Base-by-base conservation (phyloP, 257 asterid species). In the Fraxinus pennsylvanica region DNA sequence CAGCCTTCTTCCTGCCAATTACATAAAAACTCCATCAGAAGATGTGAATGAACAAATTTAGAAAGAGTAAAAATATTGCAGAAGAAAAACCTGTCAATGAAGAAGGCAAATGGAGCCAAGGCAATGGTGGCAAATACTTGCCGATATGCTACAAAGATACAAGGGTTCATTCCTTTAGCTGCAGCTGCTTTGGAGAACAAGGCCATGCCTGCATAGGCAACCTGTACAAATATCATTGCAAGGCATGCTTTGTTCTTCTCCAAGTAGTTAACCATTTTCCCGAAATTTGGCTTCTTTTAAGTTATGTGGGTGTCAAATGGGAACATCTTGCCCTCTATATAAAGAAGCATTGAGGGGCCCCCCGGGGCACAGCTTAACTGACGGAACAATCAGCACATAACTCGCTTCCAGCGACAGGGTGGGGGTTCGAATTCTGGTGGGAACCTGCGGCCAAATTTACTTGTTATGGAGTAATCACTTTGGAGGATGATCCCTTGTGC, bases 161-260 rank as follows among this genome's bases (percentile, higher is more conserved):
- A 88, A 80, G 94, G 88, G 69, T 80, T 87, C 92, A 90, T 88
- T 43, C 94, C 94, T 71, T 78, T 57, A 22, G 81, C 74, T 0
- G 88, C 79, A 59, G 92, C 90, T 68, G 87, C 88, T 81, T 90
- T 90, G 12, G 92, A 87, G 69, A 90, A 84, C 39, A 90, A 72
- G 8, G 94, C 82, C 94, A 86, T 90, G 73, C 92, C 94, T 78
- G 94, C 85, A 52, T 75, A 87, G 6, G 82, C 78, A 68, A 86
- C 63, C 77, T 87, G 91, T 36, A 85, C 83, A 41, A 81, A 54
- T 27, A 90, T 52, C 91, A 90, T 84, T 19, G 73, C 91, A 13
- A 88, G 22, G 32, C 65, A 84, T 22, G 83, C 77, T 65, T 84
- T 88, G n/a, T 84, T 74, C 43, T 74, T 82, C 74, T 61, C 79